phyloP scores from a whole-genome alignment of 164 flowering plant genomes.

The Pachysandra terminalis region DNA sequence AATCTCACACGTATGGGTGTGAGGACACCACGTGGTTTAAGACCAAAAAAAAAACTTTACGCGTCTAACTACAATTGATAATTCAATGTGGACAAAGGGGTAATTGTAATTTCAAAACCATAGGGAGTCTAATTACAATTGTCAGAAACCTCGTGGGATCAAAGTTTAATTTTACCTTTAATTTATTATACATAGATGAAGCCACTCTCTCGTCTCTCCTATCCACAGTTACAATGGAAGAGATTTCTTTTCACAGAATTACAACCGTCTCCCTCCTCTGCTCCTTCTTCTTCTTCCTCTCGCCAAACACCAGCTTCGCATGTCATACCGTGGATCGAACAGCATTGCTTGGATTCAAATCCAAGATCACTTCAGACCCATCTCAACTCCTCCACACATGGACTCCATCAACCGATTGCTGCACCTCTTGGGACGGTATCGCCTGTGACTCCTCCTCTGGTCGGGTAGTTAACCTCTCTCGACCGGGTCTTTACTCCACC shows the following conservation, averaged over 20 bases:
- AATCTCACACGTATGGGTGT: too few species aligned
- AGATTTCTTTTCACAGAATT: background rate
- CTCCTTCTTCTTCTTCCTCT: background rate
- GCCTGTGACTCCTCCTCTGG: slow-evolving; percentile 42
- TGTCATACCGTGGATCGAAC: slow-evolving; percentile 43
- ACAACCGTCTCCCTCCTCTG: slow-evolving; percentile 11
- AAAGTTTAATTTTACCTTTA: too few species aligned
- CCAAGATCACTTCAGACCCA: slow-evolving; percentile 48
- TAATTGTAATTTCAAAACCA: too few species aligned
- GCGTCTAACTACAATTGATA: too few species aligned
- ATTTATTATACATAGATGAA: too few species aligned
- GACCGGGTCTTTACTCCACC: slow-evolving; percentile 47
- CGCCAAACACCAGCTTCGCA: slow-evolving; percentile 7
- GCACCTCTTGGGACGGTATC: slow-evolving; percentile 58
- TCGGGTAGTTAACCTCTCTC: slow-evolving; percentile 50
- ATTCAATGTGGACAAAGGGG: too few species aligned
- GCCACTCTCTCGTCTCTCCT: too few species aligned
- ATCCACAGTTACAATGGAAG: too few species aligned
- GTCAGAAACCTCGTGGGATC: too few species aligned
- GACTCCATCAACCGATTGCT: slow-evolving; percentile 48
- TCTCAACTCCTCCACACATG: slow-evolving; percentile 40
- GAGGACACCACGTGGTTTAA: too few species aligned
- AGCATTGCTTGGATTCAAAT: slow-evolving; percentile 59
- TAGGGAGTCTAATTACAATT: too few species aligned
- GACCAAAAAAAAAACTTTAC: too few species aligned